Percentiles rank a stretch among this genome's conserved stretches.
Evolutionary conservation across 2,329 filamentous ascomycete species (phyloP).

Genomic region (Epichloe gansuensis): DNA sequence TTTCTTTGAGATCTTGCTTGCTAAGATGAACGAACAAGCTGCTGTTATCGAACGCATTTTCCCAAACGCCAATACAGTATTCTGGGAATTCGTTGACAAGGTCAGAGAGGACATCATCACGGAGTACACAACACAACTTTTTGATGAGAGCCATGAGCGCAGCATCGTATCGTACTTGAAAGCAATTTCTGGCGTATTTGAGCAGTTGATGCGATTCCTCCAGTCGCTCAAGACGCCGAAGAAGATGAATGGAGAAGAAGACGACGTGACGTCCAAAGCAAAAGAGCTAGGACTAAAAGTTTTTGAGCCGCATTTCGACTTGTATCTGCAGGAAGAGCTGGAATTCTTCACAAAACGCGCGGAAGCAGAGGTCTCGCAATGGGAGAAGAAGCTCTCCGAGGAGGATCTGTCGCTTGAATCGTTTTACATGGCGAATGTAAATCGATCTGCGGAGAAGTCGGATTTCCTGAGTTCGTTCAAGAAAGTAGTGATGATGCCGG

Average conservation of each 20-base stretch:
- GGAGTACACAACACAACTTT: conserved; percentile 73
- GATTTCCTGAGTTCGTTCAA: conserved; percentile 95
- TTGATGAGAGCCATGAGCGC: conserved; percentile 73
- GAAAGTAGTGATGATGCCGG: conserved; percentile 98
- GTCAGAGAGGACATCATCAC: conserved; percentile 72
- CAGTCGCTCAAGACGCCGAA: conserved; percentile 56
- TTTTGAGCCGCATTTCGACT: conserved; percentile 86
- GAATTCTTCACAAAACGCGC: conserved; percentile 70
- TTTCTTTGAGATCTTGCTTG: conserved; percentile 66
- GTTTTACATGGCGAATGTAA: conserved; percentile 92
- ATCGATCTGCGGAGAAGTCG: conserved; percentile 86
- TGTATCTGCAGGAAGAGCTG: conserved; percentile 85
- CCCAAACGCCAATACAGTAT: conserved; percentile 53
- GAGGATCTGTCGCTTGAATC: conserved; percentile 85
- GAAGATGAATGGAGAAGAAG: conserved; percentile 30
- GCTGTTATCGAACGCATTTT: conserved; percentile 74
- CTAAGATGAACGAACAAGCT: conserved; percentile 71
- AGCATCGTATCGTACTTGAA: conserved; percentile 69
- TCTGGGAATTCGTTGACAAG: conserved; percentile 69
- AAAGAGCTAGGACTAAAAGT: conserved; percentile 56
- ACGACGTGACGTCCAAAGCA: conserved; percentile 50
- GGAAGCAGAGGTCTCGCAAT: conserved; percentile 63
- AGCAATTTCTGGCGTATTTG: conserved; percentile 76
- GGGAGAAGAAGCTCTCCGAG: conserved; percentile 86
- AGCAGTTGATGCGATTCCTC: conserved; percentile 69